phyloP scores from a whole-genome alignment of 345 rosid species.

The Passiflora organensis region DNA sequence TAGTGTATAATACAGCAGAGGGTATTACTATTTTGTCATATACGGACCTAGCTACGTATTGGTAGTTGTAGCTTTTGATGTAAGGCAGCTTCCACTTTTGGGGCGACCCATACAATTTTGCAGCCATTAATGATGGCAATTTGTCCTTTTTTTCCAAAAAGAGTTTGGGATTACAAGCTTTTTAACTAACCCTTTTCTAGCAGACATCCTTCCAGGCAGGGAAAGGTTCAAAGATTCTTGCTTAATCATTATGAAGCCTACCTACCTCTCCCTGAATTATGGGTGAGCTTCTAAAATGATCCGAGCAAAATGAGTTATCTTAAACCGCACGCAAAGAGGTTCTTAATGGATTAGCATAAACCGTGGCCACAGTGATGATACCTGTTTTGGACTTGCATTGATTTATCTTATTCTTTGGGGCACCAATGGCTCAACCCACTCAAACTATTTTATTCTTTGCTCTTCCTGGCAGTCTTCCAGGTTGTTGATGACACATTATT shows the following conservation, averaged over 20 bases:
- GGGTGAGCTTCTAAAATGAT: too few species aligned
- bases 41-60: too few species aligned
- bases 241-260: too few species aligned
- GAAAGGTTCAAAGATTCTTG: too few species aligned
- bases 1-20: not conserved
- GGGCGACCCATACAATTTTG: not conserved
- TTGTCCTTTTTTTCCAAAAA: not conserved
- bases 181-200: not conserved
- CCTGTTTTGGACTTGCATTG: conserved; percentile 14
- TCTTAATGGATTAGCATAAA: conserved; percentile 7
- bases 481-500: not conserved
- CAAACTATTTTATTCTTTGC: not conserved
- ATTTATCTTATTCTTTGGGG: too few species aligned
- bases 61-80: not conserved
- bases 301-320: conserved; percentile 6
- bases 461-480: not conserved
- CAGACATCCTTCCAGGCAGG: not conserved
- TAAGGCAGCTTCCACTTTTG: not conserved
- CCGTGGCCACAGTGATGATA: conserved; percentile 21
- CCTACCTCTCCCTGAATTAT: too few species aligned
- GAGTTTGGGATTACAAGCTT: not conserved
- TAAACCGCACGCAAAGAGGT: conserved; percentile 35
- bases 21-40: not conserved
- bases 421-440: too few species aligned
- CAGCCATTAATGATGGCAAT: not conserved